Conservation (phyloP, 2,329 filamentous ascomycete species). For the Xylariaceae sp. region DNA sequence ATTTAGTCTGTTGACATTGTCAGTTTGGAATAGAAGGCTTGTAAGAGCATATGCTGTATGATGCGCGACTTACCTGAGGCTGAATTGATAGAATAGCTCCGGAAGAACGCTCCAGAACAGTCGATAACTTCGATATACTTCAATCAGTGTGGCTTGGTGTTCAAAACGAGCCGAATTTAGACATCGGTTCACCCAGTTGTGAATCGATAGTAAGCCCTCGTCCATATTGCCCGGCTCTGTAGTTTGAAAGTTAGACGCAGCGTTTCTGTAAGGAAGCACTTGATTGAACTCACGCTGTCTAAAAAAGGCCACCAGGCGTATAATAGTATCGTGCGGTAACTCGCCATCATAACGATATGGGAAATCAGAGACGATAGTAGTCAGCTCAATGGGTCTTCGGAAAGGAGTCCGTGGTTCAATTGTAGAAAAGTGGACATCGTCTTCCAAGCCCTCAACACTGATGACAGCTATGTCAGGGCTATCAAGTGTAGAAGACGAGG, state of each 20-base stretch:
- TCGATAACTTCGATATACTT: slow-evolving; percentile 40
- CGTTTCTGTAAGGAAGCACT: background rate
- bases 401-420: slow-evolving; percentile 29
- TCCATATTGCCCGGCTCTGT: slow-evolving; percentile 41
- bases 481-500: slow-evolving; percentile 35
- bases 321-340: slow-evolving; percentile 26
- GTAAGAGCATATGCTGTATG: background rate
- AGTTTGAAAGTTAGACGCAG: slow-evolving; percentile 14
- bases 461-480: slow-evolving; percentile 44
- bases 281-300: slow-evolving; percentile 25
- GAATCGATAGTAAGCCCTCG: slow-evolving; percentile 39
- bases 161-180: slow-evolving; percentile 37
- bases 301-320: slow-evolving; percentile 27
- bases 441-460: slow-evolving; percentile 35
- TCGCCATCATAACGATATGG: slow-evolving; percentile 29
- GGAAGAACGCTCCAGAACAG: slow-evolving; percentile 50
- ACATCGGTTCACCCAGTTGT: slow-evolving; percentile 47
- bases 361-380: slow-evolving; percentile 26
- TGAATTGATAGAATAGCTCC: slow-evolving; percentile 41
- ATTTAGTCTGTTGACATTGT: slow-evolving; percentile 20
- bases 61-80: slow-evolving; percentile 37
- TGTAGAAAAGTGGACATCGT: slow-evolving; percentile 29
- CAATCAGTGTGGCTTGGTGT: slow-evolving; percentile 34
- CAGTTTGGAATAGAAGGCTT: background rate
- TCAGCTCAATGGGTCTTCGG: slow-evolving; percentile 17